These are phyloP conservation scores for Penicillium sumatraense DNA, from an alignment of 2,329 filamentous ascomycete species.

Conservation along the genomic window DNA sequence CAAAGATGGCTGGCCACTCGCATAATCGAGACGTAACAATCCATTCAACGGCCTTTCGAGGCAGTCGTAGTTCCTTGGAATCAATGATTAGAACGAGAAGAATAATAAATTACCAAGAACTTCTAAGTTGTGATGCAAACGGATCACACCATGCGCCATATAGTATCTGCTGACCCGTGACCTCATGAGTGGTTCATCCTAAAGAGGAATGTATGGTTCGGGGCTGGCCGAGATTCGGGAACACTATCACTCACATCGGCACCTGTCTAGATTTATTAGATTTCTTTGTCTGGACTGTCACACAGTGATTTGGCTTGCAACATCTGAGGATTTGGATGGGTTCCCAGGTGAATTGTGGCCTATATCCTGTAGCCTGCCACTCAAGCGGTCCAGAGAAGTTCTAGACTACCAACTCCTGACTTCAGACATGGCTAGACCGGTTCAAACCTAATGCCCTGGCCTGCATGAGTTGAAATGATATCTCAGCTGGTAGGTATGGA, in stretches of 20 bases:
- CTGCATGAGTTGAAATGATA: background rate
- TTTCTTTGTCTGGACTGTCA: background rate
- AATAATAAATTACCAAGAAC: background rate
- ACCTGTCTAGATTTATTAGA: background rate
- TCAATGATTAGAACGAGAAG: no score
- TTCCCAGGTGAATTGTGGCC: no score
- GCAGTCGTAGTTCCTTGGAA: no score
- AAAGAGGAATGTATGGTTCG: background rate
- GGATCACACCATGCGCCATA: background rate
- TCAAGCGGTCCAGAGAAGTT: no score
- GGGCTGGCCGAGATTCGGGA: background rate
- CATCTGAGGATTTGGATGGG: no score
- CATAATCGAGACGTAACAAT: background rate
- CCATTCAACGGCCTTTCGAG: no score
- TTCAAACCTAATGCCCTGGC: no score
- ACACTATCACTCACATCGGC: background rate
- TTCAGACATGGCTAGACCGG: no score
- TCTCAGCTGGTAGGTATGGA: background rate
- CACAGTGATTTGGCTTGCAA: no score
- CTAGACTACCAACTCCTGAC: no score
- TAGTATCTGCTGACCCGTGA: background rate
- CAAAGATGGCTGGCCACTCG: background rate
- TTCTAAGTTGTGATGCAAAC: background rate
- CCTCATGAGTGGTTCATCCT: background rate
- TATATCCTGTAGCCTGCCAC: no score